Percentiles rank a stretch among this genome's conserved stretches.
Evolutionary conservation across 176 grass and related monocot species (phyloP).

Genomic region (Zoysia japonica): DNA sequence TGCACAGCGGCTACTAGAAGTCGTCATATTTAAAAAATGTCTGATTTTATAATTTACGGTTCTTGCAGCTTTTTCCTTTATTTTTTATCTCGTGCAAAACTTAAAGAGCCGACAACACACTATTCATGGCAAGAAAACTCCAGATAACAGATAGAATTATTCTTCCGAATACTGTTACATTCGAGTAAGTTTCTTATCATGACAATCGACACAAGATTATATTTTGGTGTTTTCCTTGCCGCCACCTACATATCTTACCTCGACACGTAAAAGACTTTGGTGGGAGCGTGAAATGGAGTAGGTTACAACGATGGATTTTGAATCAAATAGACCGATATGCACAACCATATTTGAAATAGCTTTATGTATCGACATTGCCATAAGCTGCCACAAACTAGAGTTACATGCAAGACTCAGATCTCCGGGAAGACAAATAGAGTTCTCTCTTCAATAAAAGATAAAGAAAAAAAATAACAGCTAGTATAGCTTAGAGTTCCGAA

Average conservation of each 20-base stretch:
- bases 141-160: not conserved
- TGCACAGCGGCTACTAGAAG: no score
- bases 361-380: constrained; percentile 26
- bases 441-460: not conserved
- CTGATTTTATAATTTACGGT: no score
- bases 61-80: no score
- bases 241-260: not conserved
- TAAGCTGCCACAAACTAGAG: not conserved
- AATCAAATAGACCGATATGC: not conserved
- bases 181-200: not conserved
- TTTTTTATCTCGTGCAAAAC: no score
- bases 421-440: not conserved
- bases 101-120: not conserved
- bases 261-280: not conserved
- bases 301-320: not conserved
- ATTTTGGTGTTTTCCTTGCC: no score
- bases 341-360: not conserved
- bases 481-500: not conserved
- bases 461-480: not conserved
- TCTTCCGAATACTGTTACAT: not conserved
- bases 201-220: not conserved
- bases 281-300: no score
- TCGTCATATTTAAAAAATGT: no score
- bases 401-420: not conserved
- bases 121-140: not conserved